A percentile compares a stretch with the other conserved stretches of the same genome.
Evolutionary conservation across 805 yeast genomes (phyloP).

Genomic region (Blastobotrys chiropterorum): DNA sequence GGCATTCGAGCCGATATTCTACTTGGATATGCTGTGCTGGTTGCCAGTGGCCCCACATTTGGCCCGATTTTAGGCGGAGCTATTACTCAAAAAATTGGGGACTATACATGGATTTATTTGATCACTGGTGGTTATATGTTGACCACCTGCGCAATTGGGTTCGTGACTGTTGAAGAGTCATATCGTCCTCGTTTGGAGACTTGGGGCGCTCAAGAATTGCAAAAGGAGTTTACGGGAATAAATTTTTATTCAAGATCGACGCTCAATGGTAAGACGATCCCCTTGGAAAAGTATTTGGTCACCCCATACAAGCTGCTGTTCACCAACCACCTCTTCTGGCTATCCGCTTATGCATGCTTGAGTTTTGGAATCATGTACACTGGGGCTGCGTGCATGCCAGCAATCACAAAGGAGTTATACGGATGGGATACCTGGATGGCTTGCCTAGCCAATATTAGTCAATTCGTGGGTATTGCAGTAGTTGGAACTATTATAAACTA

Average conservation of each 20-base stretch:
- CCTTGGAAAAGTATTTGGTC: conserved; percentile 7
- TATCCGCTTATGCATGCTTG: conserved; percentile 10
- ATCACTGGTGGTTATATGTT: conserved; percentile 8
- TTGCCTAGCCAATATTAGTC: conserved; percentile 9
- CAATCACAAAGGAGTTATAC: conserved; percentile 8
- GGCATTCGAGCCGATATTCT: conserved; percentile 11
- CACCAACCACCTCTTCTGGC: conserved; percentile 8
- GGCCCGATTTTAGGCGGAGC: conserved; percentile 16
- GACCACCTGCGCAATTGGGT: conserved; percentile 1
- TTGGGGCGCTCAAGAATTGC: conserved; percentile 6
- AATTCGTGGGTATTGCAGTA: conserved; percentile 12
- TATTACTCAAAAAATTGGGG: conserved; percentile 4
- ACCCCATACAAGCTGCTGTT: conserved; percentile 13
- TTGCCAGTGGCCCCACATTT: conserved; percentile 15
- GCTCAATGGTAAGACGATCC: neutral
- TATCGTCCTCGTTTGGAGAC: conserved; percentile 11
- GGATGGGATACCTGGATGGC: conserved; percentile 8
- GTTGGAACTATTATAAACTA: conserved; percentile 10
- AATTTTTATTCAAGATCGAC: neutral
- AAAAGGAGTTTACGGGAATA: conserved; percentile 3
- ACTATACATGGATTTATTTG: conserved; percentile 8
- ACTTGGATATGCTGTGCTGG: conserved; percentile 13
- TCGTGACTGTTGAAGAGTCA: conserved; percentile 9
- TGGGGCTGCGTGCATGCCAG: conserved; percentile 11
- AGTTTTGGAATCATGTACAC: conserved; percentile 15